phyloP scores from a whole-genome alignment of 345 rosid species.

The Passiflora organensis region DNA sequence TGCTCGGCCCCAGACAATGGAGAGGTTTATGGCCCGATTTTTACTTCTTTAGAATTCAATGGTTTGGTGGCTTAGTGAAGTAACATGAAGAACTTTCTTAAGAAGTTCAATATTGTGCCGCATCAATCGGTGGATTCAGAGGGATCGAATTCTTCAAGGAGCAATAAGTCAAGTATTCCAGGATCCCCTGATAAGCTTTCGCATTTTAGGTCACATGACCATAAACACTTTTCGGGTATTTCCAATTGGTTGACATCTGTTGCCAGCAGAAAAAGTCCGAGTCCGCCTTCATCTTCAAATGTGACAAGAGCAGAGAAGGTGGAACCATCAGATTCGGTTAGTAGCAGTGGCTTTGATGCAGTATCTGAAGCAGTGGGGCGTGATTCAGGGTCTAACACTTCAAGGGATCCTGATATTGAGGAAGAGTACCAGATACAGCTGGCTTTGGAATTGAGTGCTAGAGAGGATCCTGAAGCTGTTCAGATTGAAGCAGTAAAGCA shows the following conservation, averaged over 20 bases:
- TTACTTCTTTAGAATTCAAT: conserved; percentile 45
- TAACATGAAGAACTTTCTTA: conserved; percentile 82
- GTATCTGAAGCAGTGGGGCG: conserved; percentile 39
- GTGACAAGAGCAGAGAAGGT: conserved; percentile 35
- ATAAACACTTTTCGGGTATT: conserved; percentile 64
- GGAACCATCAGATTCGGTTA: conserved; percentile 44
- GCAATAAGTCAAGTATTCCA: conserved; percentile 39
- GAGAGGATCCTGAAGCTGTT: conserved; percentile 97
- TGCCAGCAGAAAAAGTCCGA: conserved; percentile 49
- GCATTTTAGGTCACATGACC: conserved; percentile 41
- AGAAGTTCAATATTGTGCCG: conserved; percentile 72
- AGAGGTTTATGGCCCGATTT: conserved; percentile 51
- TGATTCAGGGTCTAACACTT: conserved; percentile 50
- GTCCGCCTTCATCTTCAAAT: conserved; percentile 59
- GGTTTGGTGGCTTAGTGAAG: conserved; percentile 18
- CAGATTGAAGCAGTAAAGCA: conserved; percentile 98
- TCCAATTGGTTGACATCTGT: conserved; percentile 84
- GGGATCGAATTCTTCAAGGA: conserved; percentile 58
- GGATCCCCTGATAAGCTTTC: conserved; percentile 40
- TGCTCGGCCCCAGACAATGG: conserved; percentile 68
- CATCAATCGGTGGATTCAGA: conserved; percentile 58
- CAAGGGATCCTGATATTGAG: conserved; percentile 73
- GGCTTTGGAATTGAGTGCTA: conserved; percentile 91
- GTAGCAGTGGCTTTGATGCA: conserved; percentile 34
- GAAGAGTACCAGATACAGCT: conserved; percentile 91